phyloP scores from a whole-genome alignment of 805 yeast genomes.

The Jamesozyma jinghongensis region DNA sequence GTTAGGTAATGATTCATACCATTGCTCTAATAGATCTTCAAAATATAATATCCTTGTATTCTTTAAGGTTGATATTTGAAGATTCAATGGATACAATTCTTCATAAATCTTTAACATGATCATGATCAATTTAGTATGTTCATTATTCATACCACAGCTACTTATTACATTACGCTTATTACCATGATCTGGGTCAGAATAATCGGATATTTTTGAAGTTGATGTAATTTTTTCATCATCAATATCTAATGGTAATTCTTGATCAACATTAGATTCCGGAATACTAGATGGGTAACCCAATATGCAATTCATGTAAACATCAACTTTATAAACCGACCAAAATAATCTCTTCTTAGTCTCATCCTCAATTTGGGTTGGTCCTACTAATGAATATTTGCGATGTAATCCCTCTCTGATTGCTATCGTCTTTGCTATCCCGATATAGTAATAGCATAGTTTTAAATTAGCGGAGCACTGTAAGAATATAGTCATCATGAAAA shows the following conservation, averaged over 20 bases:
- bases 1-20: conserved; percentile 63
- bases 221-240: conserved; percentile 82
- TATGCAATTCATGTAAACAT: conserved; percentile 78
- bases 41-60: conserved; percentile 42
- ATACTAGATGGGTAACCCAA: conserved; percentile 77
- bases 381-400: conserved; percentile 51
- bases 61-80: conserved; percentile 1
- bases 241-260: conserved; percentile 71
- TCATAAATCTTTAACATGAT: conserved; percentile 36
- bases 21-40: conserved; percentile 58
- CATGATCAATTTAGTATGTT: conserved; percentile 67
- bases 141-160: conserved; percentile 73
- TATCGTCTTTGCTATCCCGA: conserved; percentile 78
- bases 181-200: too few relatives aligned
- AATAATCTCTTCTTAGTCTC: conserved; percentile 80
- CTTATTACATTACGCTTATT: conserved; percentile 33
- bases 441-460: conserved; percentile 80
- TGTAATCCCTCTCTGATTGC: conserved; percentile 80
- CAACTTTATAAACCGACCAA: conserved; percentile 88
- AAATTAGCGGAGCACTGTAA: conserved; percentile 82
- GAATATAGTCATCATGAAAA: conserved; percentile 78
- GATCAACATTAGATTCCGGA: conserved; percentile 73
- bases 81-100: conserved; percentile 5
- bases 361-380: conserved; percentile 64
- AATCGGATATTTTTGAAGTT: neutral